A percentile compares a stretch with the other conserved stretches of the same genome.
These are phyloP conservation scores for Angomonas deanei DNA, from an alignment of 208 protist species.

Conservation along the genomic window DNA sequence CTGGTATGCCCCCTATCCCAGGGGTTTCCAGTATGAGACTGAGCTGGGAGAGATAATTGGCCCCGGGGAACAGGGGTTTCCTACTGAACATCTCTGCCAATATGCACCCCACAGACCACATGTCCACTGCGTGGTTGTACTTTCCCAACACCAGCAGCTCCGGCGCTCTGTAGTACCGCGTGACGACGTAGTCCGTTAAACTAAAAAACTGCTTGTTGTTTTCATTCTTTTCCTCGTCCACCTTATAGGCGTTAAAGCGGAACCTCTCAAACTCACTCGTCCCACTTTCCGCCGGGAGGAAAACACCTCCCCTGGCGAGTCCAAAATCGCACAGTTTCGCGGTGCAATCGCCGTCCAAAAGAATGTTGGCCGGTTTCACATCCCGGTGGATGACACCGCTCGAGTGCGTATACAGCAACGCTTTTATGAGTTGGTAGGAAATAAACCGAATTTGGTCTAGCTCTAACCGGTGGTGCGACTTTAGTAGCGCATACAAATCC, in stretches of 20 bases:
- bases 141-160: slow-evolving; percentile 90
- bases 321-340: slow-evolving; percentile 78
- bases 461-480: slow-evolving; percentile 69
- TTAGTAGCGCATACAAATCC: slow-evolving; percentile 94
- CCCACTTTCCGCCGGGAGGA: neutral
- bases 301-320: slow-evolving; percentile 46
- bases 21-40: slow-evolving; percentile 44
- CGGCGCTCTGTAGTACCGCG: slow-evolving; percentile 96
- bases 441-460: slow-evolving; percentile 96
- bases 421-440: slow-evolving; percentile 88
- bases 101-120: slow-evolving; percentile 61
- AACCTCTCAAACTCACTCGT: slow-evolving; percentile 13
- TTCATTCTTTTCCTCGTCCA: neutral
- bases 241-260: slow-evolving; percentile 11
- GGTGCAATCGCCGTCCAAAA: slow-evolving; percentile 60
- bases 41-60: slow-evolving; percentile 57
- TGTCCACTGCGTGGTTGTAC: slow-evolving; percentile 93
- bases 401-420: slow-evolving; percentile 66
- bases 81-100: slow-evolving; percentile 87
- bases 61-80: slow-evolving; percentile 89
- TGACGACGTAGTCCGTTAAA: slow-evolving; percentile 93
- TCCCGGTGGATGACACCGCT: slow-evolving; percentile 73
- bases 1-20: slow-evolving; percentile 83
- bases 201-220: slow-evolving; percentile 28
- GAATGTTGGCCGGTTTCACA: slow-evolving; percentile 76